Evolutionary conservation across 805 yeast genomes (phyloP).

Genomic region (Hanseniaspora mollemarum): DNA sequence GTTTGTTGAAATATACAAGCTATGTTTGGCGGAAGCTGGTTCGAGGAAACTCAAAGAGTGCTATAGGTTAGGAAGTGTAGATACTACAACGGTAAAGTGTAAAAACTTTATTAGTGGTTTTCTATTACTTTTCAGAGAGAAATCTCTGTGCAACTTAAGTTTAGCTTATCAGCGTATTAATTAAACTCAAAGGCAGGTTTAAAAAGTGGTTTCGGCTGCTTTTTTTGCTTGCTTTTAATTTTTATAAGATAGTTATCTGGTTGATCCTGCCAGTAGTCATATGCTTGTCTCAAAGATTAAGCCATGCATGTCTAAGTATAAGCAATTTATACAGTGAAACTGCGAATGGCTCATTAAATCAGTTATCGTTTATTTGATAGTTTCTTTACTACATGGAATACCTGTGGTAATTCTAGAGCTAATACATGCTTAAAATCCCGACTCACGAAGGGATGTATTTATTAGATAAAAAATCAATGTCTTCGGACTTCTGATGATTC

Average conservation of each 20-base stretch:
- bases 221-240: neutral
- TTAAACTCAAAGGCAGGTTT: constrained; percentile 9
- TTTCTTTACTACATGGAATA: neutral
- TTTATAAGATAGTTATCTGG: neutral
- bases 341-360: neutral
- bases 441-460: neutral
- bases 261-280: neutral
- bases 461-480: neutral
- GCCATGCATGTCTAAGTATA: neutral
- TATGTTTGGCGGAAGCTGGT: constrained; percentile 26
- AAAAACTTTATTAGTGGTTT: constrained; percentile 17
- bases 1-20: constrained; percentile 23
- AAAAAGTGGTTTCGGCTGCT: neutral
- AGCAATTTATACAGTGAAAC: neutral
- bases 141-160: constrained; percentile 15
- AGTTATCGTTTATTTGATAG: neutral
- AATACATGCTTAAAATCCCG: neutral
- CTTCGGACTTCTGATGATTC: neutral
- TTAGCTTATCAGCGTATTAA: constrained; percentile 19
- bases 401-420: neutral
- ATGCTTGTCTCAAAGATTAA: neutral
- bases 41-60: constrained; percentile 28
- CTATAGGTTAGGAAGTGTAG: constrained; percentile 23
- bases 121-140: constrained; percentile 16
- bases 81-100: neutral